phyloP scores from a whole-genome alignment of 148 eudicot genomes.

The Suaeda aralocaspica region DNA sequence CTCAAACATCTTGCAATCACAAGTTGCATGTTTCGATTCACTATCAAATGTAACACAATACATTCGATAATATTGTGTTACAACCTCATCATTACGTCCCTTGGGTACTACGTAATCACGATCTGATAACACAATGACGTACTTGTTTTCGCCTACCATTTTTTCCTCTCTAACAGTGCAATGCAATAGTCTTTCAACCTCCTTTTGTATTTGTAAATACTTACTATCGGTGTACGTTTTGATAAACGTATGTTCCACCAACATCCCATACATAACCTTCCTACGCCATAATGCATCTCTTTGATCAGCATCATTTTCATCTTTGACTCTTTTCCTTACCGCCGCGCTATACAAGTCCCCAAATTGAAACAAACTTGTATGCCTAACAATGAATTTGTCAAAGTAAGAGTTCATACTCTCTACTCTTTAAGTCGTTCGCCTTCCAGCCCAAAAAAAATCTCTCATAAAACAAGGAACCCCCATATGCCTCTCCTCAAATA shows the following conservation, averaged over 20 bases:
- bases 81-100: not conserved
- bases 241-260: not conserved
- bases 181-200: not conserved
- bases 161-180: not conserved
- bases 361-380: not conserved
- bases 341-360: not conserved
- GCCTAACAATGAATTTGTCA: not conserved
- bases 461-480: not conserved
- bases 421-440: not conserved
- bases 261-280: no score
- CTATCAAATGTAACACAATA: not conserved
- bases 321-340: not conserved
- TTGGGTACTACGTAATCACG: not conserved
- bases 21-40: no score
- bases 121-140: not conserved
- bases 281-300: no score
- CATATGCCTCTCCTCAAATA: not conserved
- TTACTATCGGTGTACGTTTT: not conserved
- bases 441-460: not conserved
- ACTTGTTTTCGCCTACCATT: not conserved
- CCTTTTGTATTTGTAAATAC: not conserved
- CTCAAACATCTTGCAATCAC: no score
- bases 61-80: not conserved
- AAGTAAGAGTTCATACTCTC: not conserved
- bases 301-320: not conserved